Base-by-base conservation (phyloP, 768 basidiomycete genomes). In the Rhodotorula paludigena region DNA sequence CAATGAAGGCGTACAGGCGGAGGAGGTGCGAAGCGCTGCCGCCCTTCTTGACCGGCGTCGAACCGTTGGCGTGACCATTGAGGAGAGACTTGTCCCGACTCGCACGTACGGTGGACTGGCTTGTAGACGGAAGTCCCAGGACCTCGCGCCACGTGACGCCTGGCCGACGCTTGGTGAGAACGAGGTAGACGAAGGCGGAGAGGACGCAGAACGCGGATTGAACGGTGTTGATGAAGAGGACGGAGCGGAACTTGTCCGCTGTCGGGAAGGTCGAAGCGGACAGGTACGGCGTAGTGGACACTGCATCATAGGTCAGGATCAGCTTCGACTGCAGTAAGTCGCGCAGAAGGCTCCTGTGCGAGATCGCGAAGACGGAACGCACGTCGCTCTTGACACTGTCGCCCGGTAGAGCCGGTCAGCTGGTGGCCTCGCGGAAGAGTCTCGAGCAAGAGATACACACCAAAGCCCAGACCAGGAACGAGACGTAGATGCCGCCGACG, bases 401-500 rank as follows among this genome's bases (percentile, higher is more conserved):
- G 91, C 89, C 51, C 93, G 85, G 18, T 89, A 90, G 57, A 91
- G 78, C 14, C 61, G 33, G 51, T 65, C 28, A 32, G 49, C 47
- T 55, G 55, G 55, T 35, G 42, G 15, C 58, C 69, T 44, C 67
- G 41, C 74, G 38, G 21, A 20, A 41, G 10, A 21, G 52, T 57
- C 38, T n/a, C 36, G 33, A 60, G 47, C n/a, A 1, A 66, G 33
- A 59, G 47, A 18, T 20, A 64, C 66, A 39, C n/a, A 76, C 63
- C 35, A 61, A 77, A 6, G 72, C 76, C 76, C 87, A 78, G 74
- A 89, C 89, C 73, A 97, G 81, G 78, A 96, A 97, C 83, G 92
- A 92, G 32, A 88, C 84, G 77, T 98, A 98, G 52, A 98, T 92
- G 60, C 93, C 93, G 15, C 83, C 79, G 20, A 91, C 83, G 77